Evolutionary conservation across 495 filamentous ascomycete genomes (phyloP), one percentile per base, ranked within the genome.

Genomic region (Podospora appendiculata): DNA sequence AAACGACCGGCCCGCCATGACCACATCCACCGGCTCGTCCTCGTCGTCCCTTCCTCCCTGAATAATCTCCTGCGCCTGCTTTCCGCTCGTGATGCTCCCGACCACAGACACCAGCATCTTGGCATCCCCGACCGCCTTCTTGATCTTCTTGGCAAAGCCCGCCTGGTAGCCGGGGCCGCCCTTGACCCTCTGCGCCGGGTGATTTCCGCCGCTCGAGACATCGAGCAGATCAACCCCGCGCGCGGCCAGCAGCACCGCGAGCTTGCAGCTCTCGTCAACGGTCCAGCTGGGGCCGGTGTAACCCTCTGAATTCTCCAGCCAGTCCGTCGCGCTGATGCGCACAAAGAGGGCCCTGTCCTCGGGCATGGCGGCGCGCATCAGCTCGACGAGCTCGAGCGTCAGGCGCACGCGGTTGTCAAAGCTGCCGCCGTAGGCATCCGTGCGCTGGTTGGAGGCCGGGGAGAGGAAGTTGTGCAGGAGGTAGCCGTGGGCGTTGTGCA

Each of bases 191-290:
- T 88, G 69, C 13, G 61, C 61, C 0, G 74, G 56, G 55, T 86
- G 76, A 14, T 79, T 72, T 11, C 83, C 86, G 9, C 81, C 86
- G 8, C 68, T 73, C 43, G 76, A 81, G 18, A 87, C 75, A 58
- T 89, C 85, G 11, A 89, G 56, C 17, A 87, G 58, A 58, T 88
- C 85, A 19, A 88, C 70, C 12, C 82, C 82, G 12, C 64, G 66
- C 36, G 72, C 67, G 0, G 78, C 78, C 2, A 88, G 67, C 5
- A 76, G 53, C 46, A 61, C 58, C 8, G 80, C 81, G 1, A 86
- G 67, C 6, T 63, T 64, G 17, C 80, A 74, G 12, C 80, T 79
- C 49, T 83, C 75, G 13, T 76, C 51, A 2, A 50, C 32, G 4
- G 45, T 40, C 51, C 44, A 46, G 44, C 44, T 46, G 6, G 9